phyloP scores from a whole-genome alignment of 768 basidiomycete species.

The Imleria badia region DNA sequence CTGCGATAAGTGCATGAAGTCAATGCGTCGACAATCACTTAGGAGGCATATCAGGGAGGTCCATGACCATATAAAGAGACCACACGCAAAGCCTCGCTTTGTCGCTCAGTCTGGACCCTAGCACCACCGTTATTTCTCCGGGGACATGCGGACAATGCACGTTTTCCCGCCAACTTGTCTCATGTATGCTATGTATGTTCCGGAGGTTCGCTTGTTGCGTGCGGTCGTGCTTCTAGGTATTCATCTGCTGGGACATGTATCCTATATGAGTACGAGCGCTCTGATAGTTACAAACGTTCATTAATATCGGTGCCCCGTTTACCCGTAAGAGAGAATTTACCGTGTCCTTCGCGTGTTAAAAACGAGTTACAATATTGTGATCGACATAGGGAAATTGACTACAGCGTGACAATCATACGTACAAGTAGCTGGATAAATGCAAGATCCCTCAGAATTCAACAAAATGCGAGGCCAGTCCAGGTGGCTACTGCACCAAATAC shows the following conservation, averaged over 20 bases:
- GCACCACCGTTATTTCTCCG: background rate
- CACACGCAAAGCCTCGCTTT: background rate
- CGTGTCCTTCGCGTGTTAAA: slow-evolving; percentile 2
- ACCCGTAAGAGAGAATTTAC: background rate
- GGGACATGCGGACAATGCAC: slow-evolving; percentile 8
- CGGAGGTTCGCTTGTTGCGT: background rate
- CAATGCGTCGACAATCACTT: slow-evolving; percentile 17
- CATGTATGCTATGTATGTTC: background rate
- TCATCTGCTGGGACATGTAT: background rate
- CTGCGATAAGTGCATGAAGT: slow-evolving; percentile 12
- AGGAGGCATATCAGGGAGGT: slow-evolving; percentile 22
- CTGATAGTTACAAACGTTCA: background rate
- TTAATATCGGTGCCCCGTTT: slow-evolving; percentile 2
- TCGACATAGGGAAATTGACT: background rate
- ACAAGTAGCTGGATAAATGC: background rate
- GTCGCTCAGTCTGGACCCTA: background rate
- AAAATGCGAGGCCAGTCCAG: slow-evolving; percentile 58
- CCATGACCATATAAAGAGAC: slow-evolving; percentile 18
- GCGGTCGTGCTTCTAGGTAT: background rate
- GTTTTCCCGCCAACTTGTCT: background rate
- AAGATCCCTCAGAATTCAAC: slow-evolving; percentile 26
- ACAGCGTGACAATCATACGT: background rate
- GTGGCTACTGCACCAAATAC: slow-evolving; percentile 61
- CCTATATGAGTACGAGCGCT: background rate
- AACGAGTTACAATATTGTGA: background rate